These are phyloP conservation scores for Fusarium proliferatum DNA, from an alignment of 2,329 filamentous ascomycete genomes.

Conservation along the genomic window DNA sequence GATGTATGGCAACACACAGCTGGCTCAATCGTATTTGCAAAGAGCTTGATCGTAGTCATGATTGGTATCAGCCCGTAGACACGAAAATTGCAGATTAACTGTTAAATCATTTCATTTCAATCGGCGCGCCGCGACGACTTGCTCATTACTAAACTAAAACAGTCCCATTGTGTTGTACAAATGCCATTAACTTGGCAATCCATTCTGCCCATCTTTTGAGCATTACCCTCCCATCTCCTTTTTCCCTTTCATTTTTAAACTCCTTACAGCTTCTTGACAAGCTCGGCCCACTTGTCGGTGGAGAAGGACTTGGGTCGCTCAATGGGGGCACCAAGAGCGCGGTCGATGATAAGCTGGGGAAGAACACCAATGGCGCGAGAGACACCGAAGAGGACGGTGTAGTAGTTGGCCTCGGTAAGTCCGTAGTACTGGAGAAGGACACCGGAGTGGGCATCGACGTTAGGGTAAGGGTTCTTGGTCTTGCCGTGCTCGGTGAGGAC, in stretches of 20 bases:
- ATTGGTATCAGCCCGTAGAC: background rate
- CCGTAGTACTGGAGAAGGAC: conserved; percentile 99
- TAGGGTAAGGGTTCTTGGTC: conserved; percentile 99
- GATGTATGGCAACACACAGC: background rate
- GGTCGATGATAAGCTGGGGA: conserved; percentile 99
- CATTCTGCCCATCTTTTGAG: conserved; percentile 35
- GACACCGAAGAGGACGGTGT: conserved; percentile 99
- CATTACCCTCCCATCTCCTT: conserved; percentile 31
- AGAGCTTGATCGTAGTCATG: background rate
- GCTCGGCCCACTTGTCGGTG: conserved; percentile 95
- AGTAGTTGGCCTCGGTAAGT: conserved; percentile 98
- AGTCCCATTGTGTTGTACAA: conserved; percentile 47
- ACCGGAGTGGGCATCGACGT: conserved; percentile 98
- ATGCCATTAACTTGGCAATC: conserved; percentile 39
- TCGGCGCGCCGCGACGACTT: conserved; percentile 40
- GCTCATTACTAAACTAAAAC: conserved; percentile 47
- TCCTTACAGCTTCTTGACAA: conserved; percentile 88
- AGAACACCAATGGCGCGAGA: conserved; percentile 98
- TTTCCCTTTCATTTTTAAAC: conserved; percentile 26
- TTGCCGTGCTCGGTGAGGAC: conserved; percentile 99
- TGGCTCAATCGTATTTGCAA: background rate
- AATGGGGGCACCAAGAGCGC: conserved; percentile 94
- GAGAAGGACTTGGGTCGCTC: conserved; percentile 99
- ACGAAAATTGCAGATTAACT: conserved; percentile 24
- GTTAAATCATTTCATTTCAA: conserved; percentile 42